Evolutionary conservation across 1,139 yeast genomes (phyloP).

Genomic region (Yamadazyma sp.): DNA sequence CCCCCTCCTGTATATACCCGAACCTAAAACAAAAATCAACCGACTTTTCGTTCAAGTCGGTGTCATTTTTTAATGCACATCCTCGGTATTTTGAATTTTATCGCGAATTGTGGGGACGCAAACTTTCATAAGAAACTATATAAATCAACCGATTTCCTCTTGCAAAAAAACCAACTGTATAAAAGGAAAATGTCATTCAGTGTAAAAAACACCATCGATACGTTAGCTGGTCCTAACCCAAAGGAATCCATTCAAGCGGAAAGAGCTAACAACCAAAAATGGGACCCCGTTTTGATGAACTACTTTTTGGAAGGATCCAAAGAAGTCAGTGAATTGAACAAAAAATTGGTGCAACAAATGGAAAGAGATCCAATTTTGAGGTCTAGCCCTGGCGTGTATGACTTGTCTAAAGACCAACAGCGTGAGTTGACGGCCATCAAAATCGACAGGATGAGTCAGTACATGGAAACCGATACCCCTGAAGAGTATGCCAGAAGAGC

Average conservation of each 20-base stretch:
- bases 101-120: conserved; percentile 5
- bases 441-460: conserved; percentile 43
- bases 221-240: conserved; percentile 34
- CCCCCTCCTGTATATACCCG: neutral
- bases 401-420: conserved; percentile 40
- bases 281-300: conserved; percentile 46
- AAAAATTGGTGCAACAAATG: conserved; percentile 39
- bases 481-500: conserved; percentile 38
- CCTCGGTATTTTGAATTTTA: conserved; percentile 2
- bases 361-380: conserved; percentile 51
- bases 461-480: conserved; percentile 43
- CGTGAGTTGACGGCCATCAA: conserved; percentile 44
- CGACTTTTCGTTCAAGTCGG: neutral
- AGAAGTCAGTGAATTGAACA: conserved; percentile 33
- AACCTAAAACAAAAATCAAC: neutral
- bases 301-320: conserved; percentile 46
- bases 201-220: conserved; percentile 15
- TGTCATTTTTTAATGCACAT: neutral
- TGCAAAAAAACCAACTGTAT: neutral
- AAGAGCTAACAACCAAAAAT: conserved; percentile 28
- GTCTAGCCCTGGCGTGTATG: conserved; percentile 38
- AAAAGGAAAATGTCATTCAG: conserved; percentile 5
- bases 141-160: neutral
- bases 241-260: conserved; percentile 34
- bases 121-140: neutral